Evolutionary conservation across 352 stramenopile species (phyloP).

Genomic region (Halophytophthora batemanensis): DNA sequence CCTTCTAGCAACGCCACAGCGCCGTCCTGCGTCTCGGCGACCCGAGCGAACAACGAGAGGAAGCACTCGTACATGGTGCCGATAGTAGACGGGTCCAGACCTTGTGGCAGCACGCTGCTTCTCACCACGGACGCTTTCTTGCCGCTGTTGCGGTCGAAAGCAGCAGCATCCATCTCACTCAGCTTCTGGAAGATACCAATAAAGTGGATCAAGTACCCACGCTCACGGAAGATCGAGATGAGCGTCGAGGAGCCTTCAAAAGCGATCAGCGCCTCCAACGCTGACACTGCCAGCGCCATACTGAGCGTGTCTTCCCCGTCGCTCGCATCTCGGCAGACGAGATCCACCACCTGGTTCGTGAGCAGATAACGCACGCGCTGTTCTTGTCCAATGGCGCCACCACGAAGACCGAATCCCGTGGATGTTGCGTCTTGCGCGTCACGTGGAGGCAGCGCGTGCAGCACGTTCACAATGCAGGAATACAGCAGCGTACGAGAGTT

Average conservation of each 20-base stretch:
- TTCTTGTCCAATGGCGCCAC: slow-evolving; percentile 18
- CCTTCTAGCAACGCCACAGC: slow-evolving; percentile 69
- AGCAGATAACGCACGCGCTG: slow-evolving; percentile 35
- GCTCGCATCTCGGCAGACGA: slow-evolving; percentile 73
- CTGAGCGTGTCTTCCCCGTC: slow-evolving; percentile 75
- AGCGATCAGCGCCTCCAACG: slow-evolving; percentile 61
- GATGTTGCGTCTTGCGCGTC: slow-evolving; percentile 15
- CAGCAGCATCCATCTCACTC: slow-evolving; percentile 59
- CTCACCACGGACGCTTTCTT: slow-evolving; percentile 32
- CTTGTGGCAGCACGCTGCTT: slow-evolving; percentile 39
- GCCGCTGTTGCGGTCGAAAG: slow-evolving; percentile 42
- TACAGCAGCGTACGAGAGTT: slow-evolving; percentile 80
- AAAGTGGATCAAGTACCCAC: slow-evolving; percentile 78
- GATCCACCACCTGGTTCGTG: slow-evolving; percentile 58
- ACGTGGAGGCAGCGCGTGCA: slow-evolving; percentile 35
- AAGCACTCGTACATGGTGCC: slow-evolving; percentile 83
- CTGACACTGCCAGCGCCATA: slow-evolving; percentile 77
- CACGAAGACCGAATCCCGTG: slow-evolving; percentile 12
- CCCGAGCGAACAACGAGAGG: slow-evolving; percentile 69
- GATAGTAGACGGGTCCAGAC: slow-evolving; percentile 64
- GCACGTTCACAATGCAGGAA: slow-evolving; percentile 68
- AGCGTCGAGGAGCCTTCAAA: slow-evolving; percentile 48
- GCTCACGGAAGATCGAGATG: slow-evolving; percentile 61
- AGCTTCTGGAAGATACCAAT: slow-evolving; percentile 74
- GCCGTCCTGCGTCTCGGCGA: slow-evolving; percentile 60